A percentile compares a stretch with the other conserved stretches of the same genome.
These are phyloP conservation scores for Curvularia sp. DNA, from an alignment of 2,329 filamentous ascomycete species.

Conservation along the genomic window DNA sequence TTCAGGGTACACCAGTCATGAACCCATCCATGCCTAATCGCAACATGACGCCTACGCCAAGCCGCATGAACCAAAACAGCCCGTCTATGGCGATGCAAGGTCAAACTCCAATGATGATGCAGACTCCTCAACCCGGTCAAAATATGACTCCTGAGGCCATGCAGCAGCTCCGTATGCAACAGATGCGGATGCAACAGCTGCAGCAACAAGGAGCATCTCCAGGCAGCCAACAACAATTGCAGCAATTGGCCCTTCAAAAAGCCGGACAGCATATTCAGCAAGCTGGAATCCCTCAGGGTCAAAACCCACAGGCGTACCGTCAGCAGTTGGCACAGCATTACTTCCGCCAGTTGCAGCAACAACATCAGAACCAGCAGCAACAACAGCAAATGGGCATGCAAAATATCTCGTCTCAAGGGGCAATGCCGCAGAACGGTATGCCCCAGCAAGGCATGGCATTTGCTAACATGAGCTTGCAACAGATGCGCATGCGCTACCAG, in stretches of 20 bases:
- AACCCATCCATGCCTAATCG: slow-evolving; percentile 47
- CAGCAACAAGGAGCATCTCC: slow-evolving; percentile 31
- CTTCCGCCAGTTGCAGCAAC: slow-evolving; percentile 38
- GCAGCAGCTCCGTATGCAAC: slow-evolving; percentile 37
- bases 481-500: slow-evolving; percentile 36
- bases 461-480: slow-evolving; percentile 38
- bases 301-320: slow-evolving; percentile 36
- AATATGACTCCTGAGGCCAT: slow-evolving; percentile 48
- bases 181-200: slow-evolving; percentile 42
- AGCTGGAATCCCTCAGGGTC: slow-evolving; percentile 42
- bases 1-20: slow-evolving; percentile 50
- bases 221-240: slow-evolving; percentile 32
- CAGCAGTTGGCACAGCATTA: slow-evolving; percentile 37
- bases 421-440: slow-evolving; percentile 31
- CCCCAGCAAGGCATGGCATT: slow-evolving; percentile 32
- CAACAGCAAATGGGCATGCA: slow-evolving; percentile 39
- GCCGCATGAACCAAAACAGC: slow-evolving; percentile 48
- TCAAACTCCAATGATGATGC: slow-evolving; percentile 49
- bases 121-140: slow-evolving; percentile 41
- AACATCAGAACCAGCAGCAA: slow-evolving; percentile 41
- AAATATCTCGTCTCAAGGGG: slow-evolving; percentile 37
- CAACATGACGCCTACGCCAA: slow-evolving; percentile 50
- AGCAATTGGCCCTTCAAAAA: slow-evolving; percentile 43
- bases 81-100: slow-evolving; percentile 45
- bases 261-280: slow-evolving; percentile 43